These are phyloP conservation scores for Sporormia fimetaria DNA, from an alignment of 495 filamentous ascomycete species.

Conservation along the genomic window DNA sequence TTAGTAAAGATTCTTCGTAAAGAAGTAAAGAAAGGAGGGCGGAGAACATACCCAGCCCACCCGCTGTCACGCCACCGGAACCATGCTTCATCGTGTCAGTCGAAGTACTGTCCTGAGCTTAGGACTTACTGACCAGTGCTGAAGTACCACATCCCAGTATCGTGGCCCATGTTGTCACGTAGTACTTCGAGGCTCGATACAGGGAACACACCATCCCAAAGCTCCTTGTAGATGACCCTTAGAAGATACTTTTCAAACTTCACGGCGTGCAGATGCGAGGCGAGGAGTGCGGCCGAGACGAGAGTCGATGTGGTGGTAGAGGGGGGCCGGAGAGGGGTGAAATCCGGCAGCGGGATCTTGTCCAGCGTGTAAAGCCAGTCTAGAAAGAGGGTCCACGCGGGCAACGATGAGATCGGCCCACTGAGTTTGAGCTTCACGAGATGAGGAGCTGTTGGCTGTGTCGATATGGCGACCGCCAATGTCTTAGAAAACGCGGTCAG, in stretches of 20 bases:
- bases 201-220: not conserved
- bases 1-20: too few species aligned
- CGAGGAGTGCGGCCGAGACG: not conserved
- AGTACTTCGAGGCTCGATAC: not conserved
- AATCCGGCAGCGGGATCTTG: conserved; percentile 13
- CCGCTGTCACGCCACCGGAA: conserved; percentile 3
- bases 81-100: too few species aligned
- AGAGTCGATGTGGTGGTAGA: not conserved
- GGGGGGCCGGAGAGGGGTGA: conserved; percentile 1
- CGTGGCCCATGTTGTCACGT: not conserved
- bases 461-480: not conserved
- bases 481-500: conserved; percentile 4
- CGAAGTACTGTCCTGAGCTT: too few species aligned
- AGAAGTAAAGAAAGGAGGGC: too few species aligned
- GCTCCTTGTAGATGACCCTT: conserved; percentile 3
- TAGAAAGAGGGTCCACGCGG: conserved; percentile 9
- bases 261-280: not conserved
- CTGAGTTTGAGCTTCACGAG: not conserved
- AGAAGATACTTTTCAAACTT: conserved; percentile 10
- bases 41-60: too few species aligned
- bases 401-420: not conserved
- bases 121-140: too few species aligned
- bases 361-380: conserved; percentile 14
- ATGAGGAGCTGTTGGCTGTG: not conserved
- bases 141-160: conserved; percentile 4